Base-by-base conservation (phyloP, 1,284 basidiomycete genomes). In the Sporisorium scitamineum region DNA sequence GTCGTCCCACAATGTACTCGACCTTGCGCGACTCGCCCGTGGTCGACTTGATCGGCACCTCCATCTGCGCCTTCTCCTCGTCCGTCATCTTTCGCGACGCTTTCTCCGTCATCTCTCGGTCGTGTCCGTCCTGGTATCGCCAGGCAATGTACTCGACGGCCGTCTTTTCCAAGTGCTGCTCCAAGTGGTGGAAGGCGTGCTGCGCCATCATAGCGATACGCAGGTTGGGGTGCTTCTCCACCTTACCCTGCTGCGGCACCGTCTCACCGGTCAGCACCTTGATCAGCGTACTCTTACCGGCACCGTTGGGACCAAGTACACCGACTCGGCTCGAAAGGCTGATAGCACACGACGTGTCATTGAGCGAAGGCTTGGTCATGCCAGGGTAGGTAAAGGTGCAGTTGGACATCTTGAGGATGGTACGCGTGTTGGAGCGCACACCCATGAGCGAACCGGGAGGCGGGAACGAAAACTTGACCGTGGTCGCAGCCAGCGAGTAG, bases 101-200 rank as follows among this genome's bases (percentile, higher is more conserved):
- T 87, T 97, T 98, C 87, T 97, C 94, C 75, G 97, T 86, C 65
- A 97, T 88, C 87, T 99, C 89, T 91, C 95, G 93, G 89, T 99
- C 96, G 87, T 97, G 93, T 53, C 96, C 97, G 86, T 97, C 95
- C 87, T 98, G 95, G 90, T 95, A 99, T 82, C 96, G 93, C 96
- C 96, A 99, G 87, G 96, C 94, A 81, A 84, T 85, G 76, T 85
- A 85, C 54, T 84, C 77, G 61, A 76, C 75, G 8, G 84, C 81
- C 11, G 80, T 73, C 79, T 85, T 85, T 55, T 85, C 84, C 16
- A 85, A 76, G 60, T 85, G 84, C 75, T 84, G 81, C 72, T 85
- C 84, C 41, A 85, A 67, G 54, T 83, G 80, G 66, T 79, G 75
- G 81, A 85, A 85, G 6, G 83, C 83, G 86, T 99, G 96, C 86